phyloP scores from a whole-genome alignment of 805 yeast genomes.

The Hyphopichia homilentoma region DNA sequence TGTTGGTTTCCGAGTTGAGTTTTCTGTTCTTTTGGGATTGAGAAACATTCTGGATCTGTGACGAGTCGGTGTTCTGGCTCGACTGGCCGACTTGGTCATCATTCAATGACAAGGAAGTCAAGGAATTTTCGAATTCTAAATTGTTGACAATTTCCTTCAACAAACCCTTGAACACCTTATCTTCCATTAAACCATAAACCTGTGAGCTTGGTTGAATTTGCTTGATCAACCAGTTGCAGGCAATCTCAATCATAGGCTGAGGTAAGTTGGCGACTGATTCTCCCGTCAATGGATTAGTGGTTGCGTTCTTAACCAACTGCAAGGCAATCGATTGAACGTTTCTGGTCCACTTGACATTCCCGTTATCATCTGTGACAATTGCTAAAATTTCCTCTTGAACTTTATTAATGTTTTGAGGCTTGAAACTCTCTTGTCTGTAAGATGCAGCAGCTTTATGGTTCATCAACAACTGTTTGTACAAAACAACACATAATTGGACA shows the following conservation, averaged over 20 bases:
- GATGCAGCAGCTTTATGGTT: conserved; percentile 27
- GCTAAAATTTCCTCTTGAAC: conserved; percentile 72
- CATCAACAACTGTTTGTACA: conserved; percentile 64
- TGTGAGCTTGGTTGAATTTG: conserved; percentile 82
- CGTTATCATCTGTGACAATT: conserved; percentile 79
- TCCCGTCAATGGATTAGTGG: conserved; percentile 11
- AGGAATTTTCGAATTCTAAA: not conserved
- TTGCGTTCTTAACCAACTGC: conserved; percentile 51
- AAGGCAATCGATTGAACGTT: conserved; percentile 70
- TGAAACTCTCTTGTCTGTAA: conserved; percentile 4
- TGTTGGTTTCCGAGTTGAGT: conserved; percentile 44
- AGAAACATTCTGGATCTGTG: conserved; percentile 2
- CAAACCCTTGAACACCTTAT: conserved; percentile 53
- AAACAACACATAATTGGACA: conserved; percentile 64
- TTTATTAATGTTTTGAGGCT: conserved; percentile 30
- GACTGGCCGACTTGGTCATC: conserved; percentile 2
- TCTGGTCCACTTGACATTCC: conserved; percentile 87
- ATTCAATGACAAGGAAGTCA: not conserved
- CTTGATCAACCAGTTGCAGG: conserved; percentile 74
- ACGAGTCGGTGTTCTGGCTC: conserved; percentile 2
- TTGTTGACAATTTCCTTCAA: conserved; percentile 29
- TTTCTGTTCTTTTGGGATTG: not conserved
- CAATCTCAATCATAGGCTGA: conserved; percentile 50
- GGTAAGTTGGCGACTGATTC: conserved; percentile 19
- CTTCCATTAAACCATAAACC: conserved; percentile 74